Evolutionary conservation across 129 eudicot genomes (phyloP).

Genomic region (sunflower (Helianthus annuus)): HanXRQr2.0-SUNRISE NC_035449.2:166647213-166647712

Average conservation of each 20-base stretch:
- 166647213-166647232: conserved; percentile 1
- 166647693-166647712: no score
- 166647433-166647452: conserved; percentile 64
- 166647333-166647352: conserved; percentile 2
- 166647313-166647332: conserved; percentile 67
- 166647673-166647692: no score
- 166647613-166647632: neutral
- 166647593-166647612: neutral
- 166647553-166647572: conserved; percentile 13
- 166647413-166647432: neutral
- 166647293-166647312: conserved; percentile 98
- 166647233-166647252: conserved; percentile 81
- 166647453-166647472: conserved; percentile 97
- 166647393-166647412: neutral
- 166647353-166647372: conserved; percentile 14
- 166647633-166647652: no score
- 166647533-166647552: conserved; percentile 88
- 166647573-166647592: neutral
- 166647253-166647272: conserved; percentile 88
- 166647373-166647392: neutral
- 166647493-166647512: conserved; percentile 99
- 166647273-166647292: conserved; percentile 91
- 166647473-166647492: conserved; percentile 95
- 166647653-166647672: no score
- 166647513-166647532: conserved; percentile 97